Conservation (phyloP, 2,329 filamentous ascomycete genomes). For the Verticillium longisporum region DNA sequence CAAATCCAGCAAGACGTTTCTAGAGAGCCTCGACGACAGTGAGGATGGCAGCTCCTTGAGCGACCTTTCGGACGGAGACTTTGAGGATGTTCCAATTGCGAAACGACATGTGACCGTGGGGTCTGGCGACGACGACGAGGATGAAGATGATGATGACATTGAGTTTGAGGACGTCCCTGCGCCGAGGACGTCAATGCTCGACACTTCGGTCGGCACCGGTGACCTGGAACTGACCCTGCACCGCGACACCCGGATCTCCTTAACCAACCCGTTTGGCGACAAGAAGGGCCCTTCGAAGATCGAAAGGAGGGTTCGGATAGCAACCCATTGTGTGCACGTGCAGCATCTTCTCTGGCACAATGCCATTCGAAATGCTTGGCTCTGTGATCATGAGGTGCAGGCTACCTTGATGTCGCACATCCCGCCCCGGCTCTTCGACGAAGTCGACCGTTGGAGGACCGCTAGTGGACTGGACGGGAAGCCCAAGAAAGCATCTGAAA, state of each 20-base stretch:
- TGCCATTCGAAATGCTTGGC: slow-evolving; percentile 74
- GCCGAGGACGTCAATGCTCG: slow-evolving; percentile 28
- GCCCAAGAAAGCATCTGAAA: slow-evolving; percentile 17
- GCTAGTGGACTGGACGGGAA: slow-evolving; percentile 52
- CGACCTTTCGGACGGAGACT: slow-evolving; percentile 51
- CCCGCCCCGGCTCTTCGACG: slow-evolving; percentile 59
- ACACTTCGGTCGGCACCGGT: slow-evolving; percentile 46
- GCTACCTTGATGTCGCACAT: slow-evolving; percentile 70
- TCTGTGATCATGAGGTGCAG: slow-evolving; percentile 71
- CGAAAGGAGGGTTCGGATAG: slow-evolving; percentile 68
- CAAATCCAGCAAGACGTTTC: slow-evolving; percentile 31
- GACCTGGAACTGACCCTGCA: slow-evolving; percentile 70
- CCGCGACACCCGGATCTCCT: slow-evolving; percentile 50
- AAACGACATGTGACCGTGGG: slow-evolving; percentile 31
- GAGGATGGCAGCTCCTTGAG: slow-evolving; percentile 42
- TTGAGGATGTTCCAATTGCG: slow-evolving; percentile 35
- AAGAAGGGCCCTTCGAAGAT: slow-evolving; percentile 85
- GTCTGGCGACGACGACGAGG: slow-evolving; percentile 18
- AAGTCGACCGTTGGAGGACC: slow-evolving; percentile 66
- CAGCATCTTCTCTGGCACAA: slow-evolving; percentile 87
- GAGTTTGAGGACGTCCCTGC: slow-evolving; percentile 53
- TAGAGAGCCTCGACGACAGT: slow-evolving; percentile 36
- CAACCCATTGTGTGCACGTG: slow-evolving; percentile 85
- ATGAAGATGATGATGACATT: slow-evolving; percentile 50
- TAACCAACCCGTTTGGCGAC: slow-evolving; percentile 52